Evolutionary conservation across 805 yeast genomes (phyloP).

Genomic region (Candida adriatica): DNA sequence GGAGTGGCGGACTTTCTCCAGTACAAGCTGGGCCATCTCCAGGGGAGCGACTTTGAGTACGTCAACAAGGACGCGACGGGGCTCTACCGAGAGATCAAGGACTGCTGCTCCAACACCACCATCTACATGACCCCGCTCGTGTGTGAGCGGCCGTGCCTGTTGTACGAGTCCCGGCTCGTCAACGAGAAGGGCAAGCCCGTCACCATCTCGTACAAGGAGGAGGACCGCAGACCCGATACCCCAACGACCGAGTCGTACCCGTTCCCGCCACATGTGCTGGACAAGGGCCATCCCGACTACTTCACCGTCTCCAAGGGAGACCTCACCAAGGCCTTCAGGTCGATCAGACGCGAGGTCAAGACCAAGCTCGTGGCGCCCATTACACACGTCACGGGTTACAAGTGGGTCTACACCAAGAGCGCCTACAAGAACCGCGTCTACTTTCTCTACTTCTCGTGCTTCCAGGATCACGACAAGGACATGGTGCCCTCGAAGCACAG

Average conservation of each 20-base stretch:
- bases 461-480: conserved; percentile 19
- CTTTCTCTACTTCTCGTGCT: conserved; percentile 18
- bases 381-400: conserved; percentile 19
- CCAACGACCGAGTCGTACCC: conserved; percentile 21
- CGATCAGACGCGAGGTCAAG: conserved; percentile 18
- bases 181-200: conserved; percentile 19
- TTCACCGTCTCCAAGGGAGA: conserved; percentile 17
- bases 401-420: conserved; percentile 20
- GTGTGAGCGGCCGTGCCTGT: conserved; percentile 17
- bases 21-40: conserved; percentile 18
- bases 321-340: conserved; percentile 13
- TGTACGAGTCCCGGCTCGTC: conserved; percentile 17
- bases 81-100: conserved; percentile 17
- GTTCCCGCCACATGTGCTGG: conserved; percentile 14
- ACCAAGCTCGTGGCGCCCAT: conserved; percentile 15
- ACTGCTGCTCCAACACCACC: conserved; percentile 16
- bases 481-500: conserved; percentile 17
- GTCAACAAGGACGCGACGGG: conserved; percentile 9
- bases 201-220: conserved; percentile 16
- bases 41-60: conserved; percentile 16
- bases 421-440: conserved; percentile 18
- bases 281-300: conserved; percentile 15
- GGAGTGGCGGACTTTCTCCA: conserved; percentile 19
- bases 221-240: conserved; percentile 9
- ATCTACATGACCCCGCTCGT: conserved; percentile 15